Percentiles rank a stretch among this genome's conserved stretches.
These are phyloP conservation scores for Arxiozyma slooffiae DNA, from an alignment of 1,139 yeast species.

Conservation along the genomic window DNA sequence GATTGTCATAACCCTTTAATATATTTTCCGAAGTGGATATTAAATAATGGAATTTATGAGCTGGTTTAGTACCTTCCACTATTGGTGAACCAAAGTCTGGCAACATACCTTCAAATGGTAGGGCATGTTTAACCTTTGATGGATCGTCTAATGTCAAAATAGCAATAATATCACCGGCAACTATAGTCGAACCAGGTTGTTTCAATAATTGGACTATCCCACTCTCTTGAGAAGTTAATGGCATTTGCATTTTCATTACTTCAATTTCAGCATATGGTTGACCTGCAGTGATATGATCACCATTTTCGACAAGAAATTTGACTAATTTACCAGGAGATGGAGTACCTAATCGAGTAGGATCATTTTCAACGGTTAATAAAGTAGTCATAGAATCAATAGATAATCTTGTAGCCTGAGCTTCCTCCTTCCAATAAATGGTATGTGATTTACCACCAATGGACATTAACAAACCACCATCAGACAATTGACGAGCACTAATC, in stretches of 20 bases:
- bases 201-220: constrained; percentile 88
- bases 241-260: constrained; percentile 98
- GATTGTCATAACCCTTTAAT: constrained; percentile 86
- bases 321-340: constrained; percentile 98
- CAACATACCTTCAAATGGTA: constrained; percentile 88
- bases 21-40: constrained; percentile 62
- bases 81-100: constrained; percentile 82
- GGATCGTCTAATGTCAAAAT: constrained; percentile 93
- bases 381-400: constrained; percentile 95
- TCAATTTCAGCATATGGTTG: constrained; percentile 97
- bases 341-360: constrained; percentile 95
- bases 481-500: constrained; percentile 74
- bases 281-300: constrained; percentile 86
- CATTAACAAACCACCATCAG: constrained; percentile 89
- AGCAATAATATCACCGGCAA: constrained; percentile 95
- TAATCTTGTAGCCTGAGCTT: constrained; percentile 89
- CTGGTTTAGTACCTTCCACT: constrained; percentile 74
- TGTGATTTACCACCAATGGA: constrained; percentile 89
- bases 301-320: constrained; percentile 85
- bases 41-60: constrained; percentile 56
- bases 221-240: constrained; percentile 80
- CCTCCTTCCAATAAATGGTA: constrained; percentile 95
- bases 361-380: constrained; percentile 85
- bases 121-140: constrained; percentile 91
- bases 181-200: constrained; percentile 96